Evolutionary conservation across 2,329 filamentous ascomycete species (phyloP), one percentile per base, ranked within the genome.

Genomic region (Daldinia eschscholtzii): DNA sequence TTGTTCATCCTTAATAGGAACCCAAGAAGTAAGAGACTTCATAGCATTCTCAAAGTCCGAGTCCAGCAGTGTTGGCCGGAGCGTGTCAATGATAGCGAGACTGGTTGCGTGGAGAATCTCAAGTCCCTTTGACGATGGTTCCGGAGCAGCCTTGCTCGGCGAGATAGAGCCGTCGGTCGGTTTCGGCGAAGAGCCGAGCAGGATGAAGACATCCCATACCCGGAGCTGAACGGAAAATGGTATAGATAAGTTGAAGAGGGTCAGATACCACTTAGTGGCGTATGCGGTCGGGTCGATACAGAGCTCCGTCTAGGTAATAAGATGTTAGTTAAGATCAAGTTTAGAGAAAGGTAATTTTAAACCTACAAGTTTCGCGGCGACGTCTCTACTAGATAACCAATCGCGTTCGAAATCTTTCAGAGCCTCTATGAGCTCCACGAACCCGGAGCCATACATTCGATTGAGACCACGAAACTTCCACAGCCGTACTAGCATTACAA

Each of bases 11-110:
- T 93, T 93, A 79, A 99, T 91, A 20, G 95, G 94, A 50, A 98
- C 91, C 89, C 93, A 97, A 64, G 92, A 94, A 33, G 96, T 98
- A 70, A 99, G 84, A 6, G 94, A 92, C 83, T 98, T 98, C 96
- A 99, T 99, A 53, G 92, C 92, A 76, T 97, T 97, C 79, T 99
- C 96, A 80, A 98, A 99, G 79, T 99, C 96, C 18, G 93, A 93
- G 75, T 97, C 94, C 5, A 98, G 84, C 35, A 99, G 85, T 58
- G 97, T 93, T 70, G 97, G 93, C 41, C 93, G 87, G 72, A 96
- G 92, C 18, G 93, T 94, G 78, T 97, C 93, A 55, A 98, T 94
- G 30, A 99, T 86, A 1, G 96, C 95, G 2, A 94, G 92, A 69
- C 92, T 92, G 5, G 94, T 92, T 10, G 96, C 95, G 80, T 99